phyloP scores from a whole-genome alignment of 202 grass and related monocot genomes.

The Musa balbisiana region DNA sequence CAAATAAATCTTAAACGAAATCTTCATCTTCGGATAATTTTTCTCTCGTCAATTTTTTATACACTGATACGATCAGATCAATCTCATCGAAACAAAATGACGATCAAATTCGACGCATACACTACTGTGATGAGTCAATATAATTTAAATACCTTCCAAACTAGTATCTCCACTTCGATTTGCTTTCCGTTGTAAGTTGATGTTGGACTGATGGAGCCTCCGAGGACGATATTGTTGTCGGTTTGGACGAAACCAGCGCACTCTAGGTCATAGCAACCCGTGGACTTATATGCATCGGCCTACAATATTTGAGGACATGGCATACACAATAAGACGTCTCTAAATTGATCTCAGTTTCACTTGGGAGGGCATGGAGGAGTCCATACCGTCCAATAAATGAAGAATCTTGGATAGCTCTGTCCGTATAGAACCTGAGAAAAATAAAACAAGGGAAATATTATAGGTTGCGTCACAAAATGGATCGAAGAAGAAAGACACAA shows the following conservation, averaged over 20 bases:
- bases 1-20: too few relatives aligned
- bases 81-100: too few relatives aligned
- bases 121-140: too few relatives aligned
- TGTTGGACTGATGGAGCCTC: not conserved
- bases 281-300: not conserved
- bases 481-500: not conserved
- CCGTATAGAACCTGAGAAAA: not conserved
- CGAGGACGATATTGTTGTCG: not conserved
- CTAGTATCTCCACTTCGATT: not conserved
- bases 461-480: too few relatives aligned
- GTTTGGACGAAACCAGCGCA: conserved; percentile 1
- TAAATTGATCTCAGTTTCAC: too few relatives aligned
- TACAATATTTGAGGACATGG: not conserved
- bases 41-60: too few relatives aligned
- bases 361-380: too few relatives aligned
- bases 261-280: not conserved
- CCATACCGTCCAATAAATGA: not conserved
- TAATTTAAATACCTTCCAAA: not conserved
- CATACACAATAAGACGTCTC: too few relatives aligned
- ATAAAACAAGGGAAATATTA: too few relatives aligned
- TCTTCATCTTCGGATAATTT: too few relatives aligned
- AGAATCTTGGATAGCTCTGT: not conserved
- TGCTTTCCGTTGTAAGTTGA: not conserved
- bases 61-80: too few relatives aligned
- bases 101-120: too few relatives aligned